Evolutionary conservation across 1,284 basidiomycete genomes (phyloP), one percentile per base, ranked within the genome.

Genomic region (Boletus calvinii): DNA sequence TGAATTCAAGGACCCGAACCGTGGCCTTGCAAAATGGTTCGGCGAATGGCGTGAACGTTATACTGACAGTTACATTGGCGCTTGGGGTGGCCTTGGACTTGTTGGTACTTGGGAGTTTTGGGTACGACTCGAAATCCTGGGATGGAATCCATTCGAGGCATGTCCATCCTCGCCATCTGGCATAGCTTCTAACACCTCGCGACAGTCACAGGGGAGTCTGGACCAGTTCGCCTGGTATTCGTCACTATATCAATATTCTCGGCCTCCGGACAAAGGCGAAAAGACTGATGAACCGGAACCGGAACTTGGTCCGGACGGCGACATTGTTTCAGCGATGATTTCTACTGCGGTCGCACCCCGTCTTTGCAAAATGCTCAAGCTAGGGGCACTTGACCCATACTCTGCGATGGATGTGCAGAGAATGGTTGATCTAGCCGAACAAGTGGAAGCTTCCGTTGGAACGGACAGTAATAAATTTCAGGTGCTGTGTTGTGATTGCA

Each of bases 91-190:
- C 3, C 74, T 97, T 41, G 92, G 89, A 1, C 80, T 96, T 51
- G 87, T 96, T 0, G 87, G 89, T 53, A 92, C 91, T 35, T 98
- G 95, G 94, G 94, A 97, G 71, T 97, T 96, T 68, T 98, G 94
- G 93, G 85, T 85, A 18, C 77, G 94, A 48, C 74, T 94, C 45
- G 95, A 98, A 71, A 80, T 90, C 65, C 73, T 90, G 4, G 86
- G 86, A 3, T 97, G 95, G 94, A 85, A 94, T 66, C 90, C 90
- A 37, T 77, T 95, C 29, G 81, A 88, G 72, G 92, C 91, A 63
- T 59, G 80, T 73, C 22, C 32, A 31, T 41, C 38, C 44, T 45
- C 50, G 1, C 15, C 29, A 2, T 47, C 15, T n/a, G 20, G 42
- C 30, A 20, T 20, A 26, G 4, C 12, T 34, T 6, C 41, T 64